Evolutionary conservation across 2,329 filamentous ascomycete genomes (phyloP).

Genomic region (Aspergillus sp.): DNA sequence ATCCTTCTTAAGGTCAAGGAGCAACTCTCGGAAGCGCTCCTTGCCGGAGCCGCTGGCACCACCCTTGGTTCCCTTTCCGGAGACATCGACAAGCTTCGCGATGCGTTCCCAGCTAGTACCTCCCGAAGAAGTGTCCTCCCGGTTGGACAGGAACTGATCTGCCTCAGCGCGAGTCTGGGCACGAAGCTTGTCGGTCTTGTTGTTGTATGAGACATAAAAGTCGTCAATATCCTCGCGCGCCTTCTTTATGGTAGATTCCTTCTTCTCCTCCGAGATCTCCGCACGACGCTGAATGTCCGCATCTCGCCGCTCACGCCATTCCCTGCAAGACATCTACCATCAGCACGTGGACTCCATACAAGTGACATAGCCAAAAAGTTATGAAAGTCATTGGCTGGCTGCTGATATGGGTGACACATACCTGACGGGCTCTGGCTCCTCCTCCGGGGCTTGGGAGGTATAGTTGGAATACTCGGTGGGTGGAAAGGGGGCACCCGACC

Average conservation of each 20-base stretch:
- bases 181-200: slow-evolving; percentile 93
- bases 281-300: slow-evolving; percentile 79
- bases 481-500: slow-evolving; percentile 60
- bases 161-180: slow-evolving; percentile 87
- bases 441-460: slow-evolving; percentile 63
- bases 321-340: slow-evolving; percentile 40
- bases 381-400: not conserved
- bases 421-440: slow-evolving; percentile 84
- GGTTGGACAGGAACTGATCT: slow-evolving; percentile 83
- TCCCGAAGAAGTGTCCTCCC: slow-evolving; percentile 90
- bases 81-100: slow-evolving; percentile 94
- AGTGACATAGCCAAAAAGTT: not conserved
- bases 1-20: slow-evolving; percentile 87
- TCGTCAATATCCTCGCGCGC: slow-evolving; percentile 95
- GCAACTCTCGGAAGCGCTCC: slow-evolving; percentile 89
- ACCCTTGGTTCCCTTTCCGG: slow-evolving; percentile 84
- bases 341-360: not conserved
- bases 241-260: slow-evolving; percentile 81
- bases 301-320: slow-evolving; percentile 91
- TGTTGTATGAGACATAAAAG: slow-evolving; percentile 99
- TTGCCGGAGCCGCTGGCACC: slow-evolving; percentile 90
- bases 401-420: slow-evolving; percentile 28
- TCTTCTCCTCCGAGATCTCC: slow-evolving; percentile 78
- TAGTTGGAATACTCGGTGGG: slow-evolving; percentile 53
- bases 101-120: slow-evolving; percentile 99